Evolutionary conservation across 164 flowering plant genomes (phyloP), one percentile per base, ranked within the genome.

Genomic region (Chloranthus sessilifolius): DNA sequence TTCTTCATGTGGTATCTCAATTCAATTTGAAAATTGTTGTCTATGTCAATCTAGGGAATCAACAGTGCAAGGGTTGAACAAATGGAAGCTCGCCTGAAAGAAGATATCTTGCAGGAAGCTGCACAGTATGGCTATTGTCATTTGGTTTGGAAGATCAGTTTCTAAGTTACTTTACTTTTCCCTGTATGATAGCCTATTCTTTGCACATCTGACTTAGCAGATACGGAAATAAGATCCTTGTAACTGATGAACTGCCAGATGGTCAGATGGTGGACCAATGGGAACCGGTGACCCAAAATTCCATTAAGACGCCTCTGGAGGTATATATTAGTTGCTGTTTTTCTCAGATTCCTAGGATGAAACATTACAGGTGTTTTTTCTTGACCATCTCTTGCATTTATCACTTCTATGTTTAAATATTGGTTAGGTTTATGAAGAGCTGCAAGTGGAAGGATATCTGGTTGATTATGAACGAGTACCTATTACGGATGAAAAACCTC

Each of bases 231-330:
- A 90, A 90, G 80, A 81, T 90, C 83, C 98, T 90, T 71, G 98
- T 90, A 56, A 90, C 98, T 70, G 98, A 90, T 77, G 98, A 90
- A 69, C 77, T 90, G 64, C 95, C 89, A 53, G 95, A 87, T 74
- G 95, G 95, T 62, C 95, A 90, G 65, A 90, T 90, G 98, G 98
- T 90, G 65, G 98, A 90, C 72, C 98, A 90, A 61, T 90, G 98
- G 98, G 98, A 90, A 73, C 80, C 85, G 25, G 95, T 90, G 41
- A 75, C 83, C 25, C 50, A 46, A 47, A 85, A 79, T 65, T 90
- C 87, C 50, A 78, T 90, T 44, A 87, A 80, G 73, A 83, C 98
- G 29, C 95, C 95, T 7, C 62, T 90, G 43, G 88, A 90, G 89
- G 98, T 87, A 70, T 50, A 35, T 11, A 17, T 25, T 40, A n/a